phyloP scores from a whole-genome alignment of 768 basidiomycete species.

The Serendipita sp. region DNA sequence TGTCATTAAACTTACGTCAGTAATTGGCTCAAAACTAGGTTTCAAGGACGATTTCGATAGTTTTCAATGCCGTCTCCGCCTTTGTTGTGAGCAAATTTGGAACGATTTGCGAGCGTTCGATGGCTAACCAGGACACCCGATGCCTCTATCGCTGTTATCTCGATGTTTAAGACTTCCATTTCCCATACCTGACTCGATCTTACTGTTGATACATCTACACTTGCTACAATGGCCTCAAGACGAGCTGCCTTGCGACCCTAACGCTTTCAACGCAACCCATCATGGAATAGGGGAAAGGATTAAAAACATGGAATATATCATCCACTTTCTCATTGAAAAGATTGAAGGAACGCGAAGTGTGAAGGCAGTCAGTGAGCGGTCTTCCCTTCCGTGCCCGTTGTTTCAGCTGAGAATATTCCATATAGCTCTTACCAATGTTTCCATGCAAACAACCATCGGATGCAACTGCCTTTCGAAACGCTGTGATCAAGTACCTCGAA shows the following conservation, averaged over 20 bases:
- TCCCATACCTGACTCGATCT: neutral
- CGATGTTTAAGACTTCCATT: neutral
- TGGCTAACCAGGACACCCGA: neutral
- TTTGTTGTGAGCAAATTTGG: neutral
- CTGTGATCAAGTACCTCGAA: slow-evolving; percentile 37
- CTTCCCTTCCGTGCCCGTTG: too few species aligned
- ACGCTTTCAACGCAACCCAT: neutral
- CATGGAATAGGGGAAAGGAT: slow-evolving; percentile 1
- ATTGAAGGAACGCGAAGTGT: neutral
- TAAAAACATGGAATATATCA: neutral
- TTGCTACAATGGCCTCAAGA: neutral
- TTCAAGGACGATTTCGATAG: too few species aligned
- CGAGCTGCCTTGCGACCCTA: neutral
- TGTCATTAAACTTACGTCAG: too few species aligned
- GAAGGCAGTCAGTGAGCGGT: slow-evolving; percentile 1
- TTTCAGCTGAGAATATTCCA: too few species aligned
- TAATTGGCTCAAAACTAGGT: too few species aligned
- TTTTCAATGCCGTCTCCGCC: neutral
- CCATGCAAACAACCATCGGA: slow-evolving; percentile 40
- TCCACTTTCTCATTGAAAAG: slow-evolving; percentile 2
- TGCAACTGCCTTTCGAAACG: slow-evolving; percentile 34
- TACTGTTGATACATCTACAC: neutral
- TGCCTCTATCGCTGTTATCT: neutral
- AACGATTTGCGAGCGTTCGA: neutral
- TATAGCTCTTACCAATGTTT: slow-evolving; percentile 33